phyloP scores from a whole-genome alignment of 2,329 filamentous ascomycete species.

The Dactylellina cionopaga region DNA sequence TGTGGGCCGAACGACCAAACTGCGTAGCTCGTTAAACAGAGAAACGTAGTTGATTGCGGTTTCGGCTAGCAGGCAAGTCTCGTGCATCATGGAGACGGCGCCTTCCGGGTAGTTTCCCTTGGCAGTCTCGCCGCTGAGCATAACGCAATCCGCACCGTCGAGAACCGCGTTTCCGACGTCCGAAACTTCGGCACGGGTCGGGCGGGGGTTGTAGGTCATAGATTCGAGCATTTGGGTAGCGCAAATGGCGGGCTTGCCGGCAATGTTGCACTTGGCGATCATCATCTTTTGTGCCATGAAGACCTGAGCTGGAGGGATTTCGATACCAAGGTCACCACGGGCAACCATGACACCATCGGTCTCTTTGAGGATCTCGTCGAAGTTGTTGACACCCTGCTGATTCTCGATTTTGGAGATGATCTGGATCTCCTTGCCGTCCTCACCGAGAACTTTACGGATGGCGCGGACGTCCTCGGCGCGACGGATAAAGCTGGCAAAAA shows the following conservation, averaged over 20 bases:
- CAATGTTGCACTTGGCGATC: conserved; percentile 99
- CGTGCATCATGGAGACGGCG: conserved; percentile 97
- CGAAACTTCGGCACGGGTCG: conserved; percentile 96
- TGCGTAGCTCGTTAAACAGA: conserved; percentile 94
- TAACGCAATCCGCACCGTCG: conserved; percentile 98
- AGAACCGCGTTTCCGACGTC: conserved; percentile 98
- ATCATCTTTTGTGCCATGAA: conserved; percentile 99
- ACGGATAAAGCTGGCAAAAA: conserved; percentile 98
- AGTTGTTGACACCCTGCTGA: conserved; percentile 99
- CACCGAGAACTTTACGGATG: conserved; percentile 89
- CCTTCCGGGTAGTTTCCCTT: conserved; percentile 95
- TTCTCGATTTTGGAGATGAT: conserved; percentile 99
- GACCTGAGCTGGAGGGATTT: conserved; percentile 97
- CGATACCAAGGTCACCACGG: conserved; percentile 96
- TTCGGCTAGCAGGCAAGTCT: conserved; percentile 95
- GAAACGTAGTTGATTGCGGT: conserved; percentile 97
- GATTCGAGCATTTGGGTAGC: conserved; percentile 99
- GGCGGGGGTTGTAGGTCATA: conserved; percentile 99
- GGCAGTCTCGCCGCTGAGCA: conserved; percentile 98
- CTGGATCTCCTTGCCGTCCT: conserved; percentile 94
- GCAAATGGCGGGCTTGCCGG: conserved; percentile 98
- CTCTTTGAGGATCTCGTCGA: conserved; percentile 92
- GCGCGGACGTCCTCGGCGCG: conserved; percentile 89
- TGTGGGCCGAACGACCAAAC: conserved; percentile 82
- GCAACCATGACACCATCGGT: conserved; percentile 99